Conservation (phyloP, 177 flowering plant species). For the Tripterygium wilfordii region DNA sequence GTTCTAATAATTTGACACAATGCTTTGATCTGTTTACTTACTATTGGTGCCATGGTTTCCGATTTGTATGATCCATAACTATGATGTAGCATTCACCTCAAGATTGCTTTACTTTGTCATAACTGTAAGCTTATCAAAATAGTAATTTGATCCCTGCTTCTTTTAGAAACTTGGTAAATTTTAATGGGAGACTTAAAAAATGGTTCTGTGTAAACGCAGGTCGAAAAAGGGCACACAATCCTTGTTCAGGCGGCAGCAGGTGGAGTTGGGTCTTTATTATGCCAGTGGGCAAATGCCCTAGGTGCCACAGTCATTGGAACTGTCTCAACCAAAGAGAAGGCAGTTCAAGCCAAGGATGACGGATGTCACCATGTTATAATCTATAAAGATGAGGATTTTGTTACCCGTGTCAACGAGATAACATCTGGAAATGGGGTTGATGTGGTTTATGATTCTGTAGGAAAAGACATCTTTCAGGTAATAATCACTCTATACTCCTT, state of each 20-base stretch:
- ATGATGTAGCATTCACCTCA: no score
- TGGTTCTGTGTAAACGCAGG: slow-evolving; percentile 35
- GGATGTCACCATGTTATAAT: slow-evolving; percentile 84
- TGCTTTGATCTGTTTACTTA: no score
- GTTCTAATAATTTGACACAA: no score
- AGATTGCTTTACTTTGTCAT: no score
- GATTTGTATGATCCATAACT: no score
- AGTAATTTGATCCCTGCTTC: no score
- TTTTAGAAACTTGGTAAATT: no score
- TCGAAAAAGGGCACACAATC: slow-evolving; percentile 70
- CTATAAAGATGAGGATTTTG: slow-evolving; percentile 74
- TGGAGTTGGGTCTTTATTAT: slow-evolving; percentile 82
- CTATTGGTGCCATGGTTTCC: no score
- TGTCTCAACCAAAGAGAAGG: slow-evolving; percentile 81
- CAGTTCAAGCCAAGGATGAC: slow-evolving; percentile 80
- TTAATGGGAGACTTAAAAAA: no score
- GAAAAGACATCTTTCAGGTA: slow-evolving; percentile 91
- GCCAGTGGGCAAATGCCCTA: slow-evolving; percentile 90
- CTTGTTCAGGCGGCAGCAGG: slow-evolving; percentile 98
- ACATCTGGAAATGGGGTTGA: slow-evolving; percentile 83
- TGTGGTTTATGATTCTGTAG: slow-evolving; percentile 93
- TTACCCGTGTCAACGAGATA: slow-evolving; percentile 56
- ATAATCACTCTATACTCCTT: neutral
- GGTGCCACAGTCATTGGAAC: slow-evolving; percentile 95
- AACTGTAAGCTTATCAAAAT: no score